Conservation (phyloP, 208 protist genomes). For the Histomonas meleagridis region DNA sequence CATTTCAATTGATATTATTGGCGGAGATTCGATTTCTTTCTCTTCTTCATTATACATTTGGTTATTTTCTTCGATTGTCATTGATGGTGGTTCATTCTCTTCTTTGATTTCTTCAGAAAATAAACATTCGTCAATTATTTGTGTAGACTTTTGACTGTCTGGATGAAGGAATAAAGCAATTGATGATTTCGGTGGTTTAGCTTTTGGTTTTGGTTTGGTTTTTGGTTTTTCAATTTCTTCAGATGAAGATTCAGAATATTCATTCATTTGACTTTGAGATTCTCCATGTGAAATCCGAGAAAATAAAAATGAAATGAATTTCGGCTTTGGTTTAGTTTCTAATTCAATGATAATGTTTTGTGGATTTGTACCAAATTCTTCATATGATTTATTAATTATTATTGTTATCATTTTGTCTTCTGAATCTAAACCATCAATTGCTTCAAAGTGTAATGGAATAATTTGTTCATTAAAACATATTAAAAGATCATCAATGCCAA, state of each 20-base stretch:
- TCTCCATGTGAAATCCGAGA: background rate
- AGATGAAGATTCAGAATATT: background rate
- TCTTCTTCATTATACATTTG: background rate
- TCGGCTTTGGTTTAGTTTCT: background rate
- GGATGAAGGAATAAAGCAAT: background rate
- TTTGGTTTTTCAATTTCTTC: background rate
- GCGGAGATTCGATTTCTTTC: background rate
- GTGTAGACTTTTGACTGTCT: background rate
- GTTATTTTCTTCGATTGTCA: background rate
- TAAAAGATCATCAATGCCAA: background rate
- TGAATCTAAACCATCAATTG: background rate
- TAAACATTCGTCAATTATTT: constrained; percentile 6
- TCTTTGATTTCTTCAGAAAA: background rate
- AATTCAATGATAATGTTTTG: background rate
- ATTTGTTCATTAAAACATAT: background rate
- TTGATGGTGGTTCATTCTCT: background rate
- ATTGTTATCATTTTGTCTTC: background rate
- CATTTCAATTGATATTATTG: background rate
- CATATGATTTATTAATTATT: background rate
- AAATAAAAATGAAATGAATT: background rate
- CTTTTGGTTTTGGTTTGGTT: background rate
- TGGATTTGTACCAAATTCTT: background rate
- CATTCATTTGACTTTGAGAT: background rate
- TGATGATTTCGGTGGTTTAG: background rate
- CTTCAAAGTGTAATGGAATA: background rate